Evolutionary conservation across 768 basidiomycete species (phyloP).

Genomic region (Sporobolomyces roseus): DNA sequence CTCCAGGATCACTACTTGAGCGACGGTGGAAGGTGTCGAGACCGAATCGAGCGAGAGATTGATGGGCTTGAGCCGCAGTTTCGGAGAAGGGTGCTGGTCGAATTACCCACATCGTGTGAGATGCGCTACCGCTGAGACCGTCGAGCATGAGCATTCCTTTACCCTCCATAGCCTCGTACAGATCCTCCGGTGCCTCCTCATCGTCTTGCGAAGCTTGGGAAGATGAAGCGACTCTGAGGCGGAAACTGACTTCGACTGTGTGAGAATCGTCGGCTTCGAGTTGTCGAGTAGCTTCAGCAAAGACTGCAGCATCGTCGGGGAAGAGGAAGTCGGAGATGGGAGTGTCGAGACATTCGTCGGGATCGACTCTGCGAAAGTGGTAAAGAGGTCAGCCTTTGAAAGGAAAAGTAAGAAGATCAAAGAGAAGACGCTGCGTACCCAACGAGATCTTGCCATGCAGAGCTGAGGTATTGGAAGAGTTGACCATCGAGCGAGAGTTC

Average conservation of each 20-base stretch:
- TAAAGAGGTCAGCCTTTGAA: slow-evolving; percentile 7
- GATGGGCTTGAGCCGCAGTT: slow-evolving; percentile 21
- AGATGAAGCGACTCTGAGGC: slow-evolving; percentile 59
- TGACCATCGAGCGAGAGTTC: slow-evolving; percentile 92
- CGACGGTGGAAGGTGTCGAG: slow-evolving; percentile 40
- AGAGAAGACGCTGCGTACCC: slow-evolving; percentile 58
- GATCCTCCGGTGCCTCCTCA: slow-evolving; percentile 45
- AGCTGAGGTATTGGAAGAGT: slow-evolving; percentile 90
- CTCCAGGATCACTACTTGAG: slow-evolving; percentile 53
- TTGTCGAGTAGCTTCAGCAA: slow-evolving; percentile 77
- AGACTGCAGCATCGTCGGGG: slow-evolving; percentile 72
- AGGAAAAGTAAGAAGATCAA: not conserved
- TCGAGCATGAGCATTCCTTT: slow-evolving; percentile 99
- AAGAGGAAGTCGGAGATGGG: slow-evolving; percentile 78
- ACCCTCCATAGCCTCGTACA: slow-evolving; percentile 80
- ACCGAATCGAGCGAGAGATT: slow-evolving; percentile 31
- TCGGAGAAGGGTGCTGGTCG: slow-evolving; percentile 37
- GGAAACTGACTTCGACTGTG: slow-evolving; percentile 87
- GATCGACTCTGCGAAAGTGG: slow-evolving; percentile 62
- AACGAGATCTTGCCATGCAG: slow-evolving; percentile 87
- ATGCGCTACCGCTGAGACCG: slow-evolving; percentile 75
- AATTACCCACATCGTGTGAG: slow-evolving; percentile 74
- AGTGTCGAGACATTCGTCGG: slow-evolving; percentile 69
- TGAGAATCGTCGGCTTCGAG: slow-evolving; percentile 87
- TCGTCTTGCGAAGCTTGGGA: slow-evolving; percentile 36